A percentile compares a stretch with the other conserved stretches of the same genome.
Conservation (phyloP, 192 early-diverging fungal genomes). For the Coemansia sp. region DNA sequence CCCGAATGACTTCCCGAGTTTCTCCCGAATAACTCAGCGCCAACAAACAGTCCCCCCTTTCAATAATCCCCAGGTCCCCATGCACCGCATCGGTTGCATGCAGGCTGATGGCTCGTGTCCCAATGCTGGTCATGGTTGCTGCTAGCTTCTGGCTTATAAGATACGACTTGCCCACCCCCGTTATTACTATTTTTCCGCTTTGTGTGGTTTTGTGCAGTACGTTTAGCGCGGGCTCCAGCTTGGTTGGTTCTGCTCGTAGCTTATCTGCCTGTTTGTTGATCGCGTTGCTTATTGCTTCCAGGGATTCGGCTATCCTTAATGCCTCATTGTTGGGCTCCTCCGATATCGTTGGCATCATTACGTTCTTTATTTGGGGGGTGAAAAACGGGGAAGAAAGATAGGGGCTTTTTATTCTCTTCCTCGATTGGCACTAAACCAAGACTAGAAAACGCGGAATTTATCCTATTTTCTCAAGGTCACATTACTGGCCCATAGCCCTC, state of each 20-base stretch:
- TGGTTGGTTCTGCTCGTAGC: constrained; percentile 6
- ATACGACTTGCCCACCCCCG: constrained; percentile 44
- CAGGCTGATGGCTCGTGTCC: constrained; percentile 25
- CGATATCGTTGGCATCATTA: constrained; percentile 3
- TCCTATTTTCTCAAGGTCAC: not conserved
- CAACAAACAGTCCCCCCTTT: constrained; percentile 25
- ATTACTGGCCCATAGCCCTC: not conserved
- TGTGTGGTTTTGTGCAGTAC: constrained; percentile 9
- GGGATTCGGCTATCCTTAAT: constrained; percentile 12
- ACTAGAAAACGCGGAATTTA: not conserved
- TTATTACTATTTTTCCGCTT: constrained; percentile 24
- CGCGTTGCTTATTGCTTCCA: constrained; percentile 20
- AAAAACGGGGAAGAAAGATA: not conserved
- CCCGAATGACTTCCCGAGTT: constrained; percentile 28
- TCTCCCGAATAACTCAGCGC: constrained; percentile 43
- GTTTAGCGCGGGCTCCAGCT: constrained; percentile 16
- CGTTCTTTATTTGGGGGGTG: constrained; percentile 1
- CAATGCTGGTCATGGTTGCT: constrained; percentile 39
- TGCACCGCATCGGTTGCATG: constrained; percentile 46
- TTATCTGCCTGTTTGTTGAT: constrained; percentile 26
- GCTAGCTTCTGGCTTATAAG: constrained; percentile 41
- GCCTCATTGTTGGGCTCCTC: constrained; percentile 8
- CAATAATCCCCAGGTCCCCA: constrained; percentile 35
- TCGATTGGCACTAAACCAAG: no score
- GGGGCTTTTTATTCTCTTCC: no score